phyloP scores from a whole-genome alignment of 2,329 filamentous ascomycete species.

The Elsinoe perseae region DNA sequence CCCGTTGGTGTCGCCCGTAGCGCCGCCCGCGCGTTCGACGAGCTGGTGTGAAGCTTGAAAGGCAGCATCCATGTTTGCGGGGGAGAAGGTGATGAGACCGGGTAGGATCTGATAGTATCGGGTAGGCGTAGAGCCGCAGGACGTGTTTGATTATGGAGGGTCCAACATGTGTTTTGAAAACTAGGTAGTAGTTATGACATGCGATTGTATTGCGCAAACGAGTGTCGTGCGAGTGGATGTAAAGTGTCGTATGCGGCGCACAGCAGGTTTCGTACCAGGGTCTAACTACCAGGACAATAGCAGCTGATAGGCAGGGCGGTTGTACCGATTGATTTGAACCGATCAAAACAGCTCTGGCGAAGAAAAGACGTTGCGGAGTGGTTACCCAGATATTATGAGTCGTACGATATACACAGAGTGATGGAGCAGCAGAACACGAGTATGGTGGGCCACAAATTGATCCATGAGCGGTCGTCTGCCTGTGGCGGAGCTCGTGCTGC shows the following conservation, averaged over 20 bases:
- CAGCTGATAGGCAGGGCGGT: neutral
- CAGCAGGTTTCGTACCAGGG: constrained; percentile 1
- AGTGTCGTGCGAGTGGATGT: no score
- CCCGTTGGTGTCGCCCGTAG: constrained; percentile 22
- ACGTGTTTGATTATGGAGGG: neutral
- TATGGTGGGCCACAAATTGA: neutral
- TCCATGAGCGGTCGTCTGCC: neutral
- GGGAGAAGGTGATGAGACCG: constrained; percentile 7
- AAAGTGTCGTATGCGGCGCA: neutral
- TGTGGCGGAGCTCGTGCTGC: neutral
- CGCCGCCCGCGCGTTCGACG: constrained; percentile 38
- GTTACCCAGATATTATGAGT: neutral
- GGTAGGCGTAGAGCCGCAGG: constrained; percentile 3
- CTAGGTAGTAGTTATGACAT: neutral
- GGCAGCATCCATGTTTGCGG: constrained; percentile 37
- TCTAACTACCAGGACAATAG: neutral
- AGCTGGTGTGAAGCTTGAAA: constrained; percentile 37
- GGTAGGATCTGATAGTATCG: neutral
- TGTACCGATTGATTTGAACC: neutral
- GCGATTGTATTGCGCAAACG: neutral
- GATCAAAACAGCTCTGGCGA: neutral
- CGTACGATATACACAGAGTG: neutral
- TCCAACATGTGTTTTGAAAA: neutral
- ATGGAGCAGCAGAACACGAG: neutral
- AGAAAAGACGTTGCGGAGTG: neutral